Evolutionary conservation across 495 filamentous ascomycete species (phyloP).

Genomic region (Annulohypoxylon maeteangense): DNA sequence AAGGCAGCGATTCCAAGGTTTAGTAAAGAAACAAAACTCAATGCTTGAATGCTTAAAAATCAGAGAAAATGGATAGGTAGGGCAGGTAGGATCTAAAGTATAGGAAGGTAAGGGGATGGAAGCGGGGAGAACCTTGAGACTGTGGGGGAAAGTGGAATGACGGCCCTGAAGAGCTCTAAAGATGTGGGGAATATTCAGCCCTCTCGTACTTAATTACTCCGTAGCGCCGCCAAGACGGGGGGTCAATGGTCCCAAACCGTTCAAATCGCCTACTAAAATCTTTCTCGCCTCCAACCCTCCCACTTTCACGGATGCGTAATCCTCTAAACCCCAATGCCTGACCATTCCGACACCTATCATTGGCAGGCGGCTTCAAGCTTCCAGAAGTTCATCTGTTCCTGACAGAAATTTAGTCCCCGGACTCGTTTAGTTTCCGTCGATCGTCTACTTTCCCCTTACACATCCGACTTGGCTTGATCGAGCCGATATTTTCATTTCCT

Average conservation of each 20-base stretch:
- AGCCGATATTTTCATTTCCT: constrained; percentile 8
- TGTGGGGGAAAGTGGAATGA: constrained; percentile 34
- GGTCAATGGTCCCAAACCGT: constrained; percentile 1
- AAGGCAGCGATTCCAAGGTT: neutral
- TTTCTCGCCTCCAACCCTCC: constrained; percentile 32
- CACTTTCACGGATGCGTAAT: constrained; percentile 27
- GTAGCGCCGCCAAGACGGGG: constrained; percentile 40
- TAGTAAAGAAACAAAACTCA: neutral
- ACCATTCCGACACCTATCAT: constrained; percentile 27
- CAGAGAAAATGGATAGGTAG: neutral
- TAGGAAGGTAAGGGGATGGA: neutral
- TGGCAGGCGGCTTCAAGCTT: constrained; percentile 32
- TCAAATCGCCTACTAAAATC: constrained; percentile 32
- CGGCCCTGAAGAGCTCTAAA: constrained; percentile 26
- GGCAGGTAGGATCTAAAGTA: neutral
- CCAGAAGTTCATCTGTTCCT: constrained; percentile 39
- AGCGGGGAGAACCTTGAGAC: constrained; percentile 5
- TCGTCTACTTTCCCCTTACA: constrained; percentile 28
- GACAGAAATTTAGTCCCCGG: constrained; percentile 30
- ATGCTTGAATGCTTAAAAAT: constrained; percentile 22
- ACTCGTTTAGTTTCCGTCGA: constrained; percentile 36
- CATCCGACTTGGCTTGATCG: constrained; percentile 36
- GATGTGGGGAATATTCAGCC: constrained; percentile 32
- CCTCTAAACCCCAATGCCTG: constrained; percentile 30
- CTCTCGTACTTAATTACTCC: constrained; percentile 37